Base-by-base conservation (phyloP, 78 protist genomes). In the Dictyostelium purpureum region DNA sequence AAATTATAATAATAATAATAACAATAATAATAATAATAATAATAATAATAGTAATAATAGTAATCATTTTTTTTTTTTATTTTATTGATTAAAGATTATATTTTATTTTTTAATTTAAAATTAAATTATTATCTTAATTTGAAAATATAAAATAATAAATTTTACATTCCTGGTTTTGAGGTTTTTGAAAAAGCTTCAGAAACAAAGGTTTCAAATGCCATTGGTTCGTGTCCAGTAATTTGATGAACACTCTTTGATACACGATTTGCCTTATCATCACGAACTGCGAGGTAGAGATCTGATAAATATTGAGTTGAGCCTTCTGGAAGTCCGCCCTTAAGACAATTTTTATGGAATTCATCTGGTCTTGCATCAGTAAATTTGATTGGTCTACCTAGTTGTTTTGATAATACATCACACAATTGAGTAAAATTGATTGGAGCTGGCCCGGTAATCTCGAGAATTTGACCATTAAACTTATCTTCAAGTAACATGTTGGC, bases 191-290 rank as follows among this genome's bases (percentile, higher is more conserved):
- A 73, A 28, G 43, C 14, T 9, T 76, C 82, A 33, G 24, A 11
- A 2, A 56, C 51, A n/a, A 76, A 76, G 16, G 21, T 24, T 21
- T 76, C 82, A 76, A 76, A 76, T 0, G 82, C 12, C 10, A 21
- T 52, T 47, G 82, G 82, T 26, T 76, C 51, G 18, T 76, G 82
- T 33, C 82, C 82, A 24, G 85, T 77, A 6, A 77, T 52, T 77
- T 77, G 47, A 6, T 56, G 11, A 14, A 77, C 85, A 77, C 85
- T 71, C 42, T 31, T 77, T 0, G 67, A 35, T 19, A 61, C 67
- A 18, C 26, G 16, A n/a, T 31, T n/a, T 6, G 35, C 11, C 35
- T 77, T 77, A 33, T 77, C 85, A 14, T 51, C 66, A 35, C 31
- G 38, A 63, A 43, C 54, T 1, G 71, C 26, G 2, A 21, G 6